These are phyloP conservation scores for Chaetomium olivaceum DNA, from an alignment of 2,329 filamentous ascomycete genomes.

Conservation along the genomic window DNA sequence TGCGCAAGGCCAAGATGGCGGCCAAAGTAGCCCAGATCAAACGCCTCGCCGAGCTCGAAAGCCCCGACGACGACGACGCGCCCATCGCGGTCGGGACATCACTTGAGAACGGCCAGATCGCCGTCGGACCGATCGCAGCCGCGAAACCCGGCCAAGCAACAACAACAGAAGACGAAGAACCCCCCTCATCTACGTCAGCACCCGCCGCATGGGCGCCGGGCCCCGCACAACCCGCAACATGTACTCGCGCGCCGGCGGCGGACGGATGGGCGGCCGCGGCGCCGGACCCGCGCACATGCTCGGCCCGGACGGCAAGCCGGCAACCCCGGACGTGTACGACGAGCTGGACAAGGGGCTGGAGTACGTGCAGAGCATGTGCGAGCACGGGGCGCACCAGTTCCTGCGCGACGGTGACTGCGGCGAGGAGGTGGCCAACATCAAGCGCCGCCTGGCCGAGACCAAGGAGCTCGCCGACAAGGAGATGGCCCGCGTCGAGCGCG, in stretches of 20 bases:
- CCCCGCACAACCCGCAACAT: constrained; percentile 33
- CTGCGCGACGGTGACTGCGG: constrained; percentile 83
- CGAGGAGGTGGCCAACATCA: constrained; percentile 72
- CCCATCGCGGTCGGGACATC: constrained; percentile 24
- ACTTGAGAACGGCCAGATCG: constrained; percentile 14
- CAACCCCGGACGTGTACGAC: constrained; percentile 61
- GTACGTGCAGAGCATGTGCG: constrained; percentile 76
- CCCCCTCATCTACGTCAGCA: constrained; percentile 43
- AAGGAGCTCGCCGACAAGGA: constrained; percentile 61
- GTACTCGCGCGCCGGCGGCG: constrained; percentile 30
- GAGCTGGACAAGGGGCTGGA: constrained; percentile 77
- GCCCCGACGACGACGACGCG: constrained; percentile 38
- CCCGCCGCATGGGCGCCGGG: constrained; percentile 41
- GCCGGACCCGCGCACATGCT: constrained; percentile 27
- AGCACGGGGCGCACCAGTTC: constrained; percentile 85
- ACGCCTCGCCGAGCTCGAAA: constrained; percentile 60
- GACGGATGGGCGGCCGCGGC: constrained; percentile 20
- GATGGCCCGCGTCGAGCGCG: constrained; percentile 55
- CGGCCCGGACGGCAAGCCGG: constrained; percentile 33
- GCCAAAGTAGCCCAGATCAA: constrained; percentile 69
- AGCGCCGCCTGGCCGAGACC: constrained; percentile 64
- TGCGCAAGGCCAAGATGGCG: constrained; percentile 86
- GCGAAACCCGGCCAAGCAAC: background rate
- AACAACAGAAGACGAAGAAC: constrained; percentile 34
- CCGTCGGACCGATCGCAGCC: constrained; percentile 15